A percentile compares a stretch with the other conserved stretches of the same genome.
Conservation (phyloP, 2,329 filamentous ascomycete genomes). For the Daldinia sp. region DNA sequence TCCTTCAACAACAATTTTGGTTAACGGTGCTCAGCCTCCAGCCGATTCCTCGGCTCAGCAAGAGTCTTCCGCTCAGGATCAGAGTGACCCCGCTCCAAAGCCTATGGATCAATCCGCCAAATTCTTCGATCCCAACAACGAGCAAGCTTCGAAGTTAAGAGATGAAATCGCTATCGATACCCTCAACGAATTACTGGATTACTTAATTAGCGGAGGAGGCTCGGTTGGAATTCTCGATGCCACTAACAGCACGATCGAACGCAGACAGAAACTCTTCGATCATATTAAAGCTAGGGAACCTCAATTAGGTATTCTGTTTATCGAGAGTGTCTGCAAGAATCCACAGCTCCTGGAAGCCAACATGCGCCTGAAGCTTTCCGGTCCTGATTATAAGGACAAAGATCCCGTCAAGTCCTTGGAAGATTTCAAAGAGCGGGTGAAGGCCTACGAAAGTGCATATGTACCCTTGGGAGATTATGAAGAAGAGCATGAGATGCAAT, state of each 20-base stretch:
- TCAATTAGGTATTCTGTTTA: slow-evolving; percentile 90
- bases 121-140: slow-evolving; percentile 94
- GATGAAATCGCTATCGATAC: slow-evolving; percentile 95
- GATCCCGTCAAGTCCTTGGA: slow-evolving; percentile 85
- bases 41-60: slow-evolving; percentile 51
- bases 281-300: slow-evolving; percentile 86
- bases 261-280: slow-evolving; percentile 85
- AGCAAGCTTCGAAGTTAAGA: slow-evolving; percentile 81
- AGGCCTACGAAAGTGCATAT: slow-evolving; percentile 94
- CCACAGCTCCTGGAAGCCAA: slow-evolving; percentile 88
- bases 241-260: slow-evolving; percentile 93
- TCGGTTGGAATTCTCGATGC: slow-evolving; percentile 96
- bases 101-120: slow-evolving; percentile 87
- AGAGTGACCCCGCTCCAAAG: slow-evolving; percentile 52
- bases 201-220: slow-evolving; percentile 83
- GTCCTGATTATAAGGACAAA: slow-evolving; percentile 95
- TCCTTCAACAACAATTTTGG: slow-evolving; percentile 67
- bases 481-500: slow-evolving; percentile 90
- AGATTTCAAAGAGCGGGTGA: slow-evolving; percentile 93
- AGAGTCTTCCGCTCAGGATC: slow-evolving; percentile 53
- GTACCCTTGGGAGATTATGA: slow-evolving; percentile 91
- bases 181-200: slow-evolving; percentile 90
- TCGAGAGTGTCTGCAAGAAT: slow-evolving; percentile 94
- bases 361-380: slow-evolving; percentile 95
- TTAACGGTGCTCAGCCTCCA: slow-evolving; percentile 62